Base-by-base conservation (phyloP, 352 stramenopile species). In the Globisporangium acanthophoron region DNA sequence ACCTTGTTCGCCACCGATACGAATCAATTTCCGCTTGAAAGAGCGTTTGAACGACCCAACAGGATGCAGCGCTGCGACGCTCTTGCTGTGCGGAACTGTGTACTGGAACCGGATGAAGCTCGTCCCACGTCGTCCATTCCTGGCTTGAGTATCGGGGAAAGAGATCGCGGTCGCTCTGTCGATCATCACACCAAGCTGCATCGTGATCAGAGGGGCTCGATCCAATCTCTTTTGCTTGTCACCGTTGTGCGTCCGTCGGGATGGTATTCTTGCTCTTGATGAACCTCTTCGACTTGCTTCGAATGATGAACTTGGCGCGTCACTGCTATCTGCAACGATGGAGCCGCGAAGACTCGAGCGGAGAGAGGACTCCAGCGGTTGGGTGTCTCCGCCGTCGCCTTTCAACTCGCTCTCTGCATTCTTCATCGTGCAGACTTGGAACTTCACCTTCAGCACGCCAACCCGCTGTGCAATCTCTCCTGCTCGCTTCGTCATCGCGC, bases 371-470 rank as follows among this genome's bases (percentile, higher is more conserved):
- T 16, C 48, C 3, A 27, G 27, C 20, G 21, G 24, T 39, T 43
- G 29, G 21, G 20, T 29, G 8, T 49, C n/a, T 24, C 44, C 3
- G 9, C 21, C n/a, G 20, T 49, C 44, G 4, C 6, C 44, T 12
- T 12, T 13, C n/a, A 49, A 6, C 4, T 49, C 9, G 6, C 5
- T 27, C 15, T 20, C n/a, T 15, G 9, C 3, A 3, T 8, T 13
- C 12, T 60, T 15, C 29, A 50, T 15, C 12, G 56, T 35, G 40
- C 39, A 64, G 40, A 68, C 53, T 18, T 54, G 56, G 46, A 74
- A 73, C 13, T 39, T 63, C 29, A 79, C 56, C 12, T 64, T 62
- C 41, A 79, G 47, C 12, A 52, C 54, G 21, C 68, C 68, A 24
- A 71, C 62, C 13, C 62, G 20, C 31, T 37, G 13, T 18, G 20